Evolutionary conservation across 2,329 filamentous ascomycete genomes (phyloP).

Genomic region (Fusarium pilosicola): DNA sequence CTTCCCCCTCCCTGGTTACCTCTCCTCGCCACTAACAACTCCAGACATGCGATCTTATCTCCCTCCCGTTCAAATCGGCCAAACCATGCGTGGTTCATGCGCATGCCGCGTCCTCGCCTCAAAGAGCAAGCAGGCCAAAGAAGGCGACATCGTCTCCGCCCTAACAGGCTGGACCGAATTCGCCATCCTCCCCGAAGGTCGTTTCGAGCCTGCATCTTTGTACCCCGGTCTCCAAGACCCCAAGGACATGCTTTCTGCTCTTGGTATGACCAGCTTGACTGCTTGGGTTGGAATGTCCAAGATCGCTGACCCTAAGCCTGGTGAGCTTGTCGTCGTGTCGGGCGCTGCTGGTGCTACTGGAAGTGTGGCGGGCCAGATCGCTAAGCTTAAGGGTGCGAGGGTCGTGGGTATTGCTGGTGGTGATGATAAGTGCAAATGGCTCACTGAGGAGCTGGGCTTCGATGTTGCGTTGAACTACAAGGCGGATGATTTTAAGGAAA

Average conservation of each 20-base stretch:
- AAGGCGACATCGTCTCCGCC: conserved; percentile 67
- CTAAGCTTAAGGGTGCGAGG: conserved; percentile 72
- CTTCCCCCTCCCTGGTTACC: not conserved
- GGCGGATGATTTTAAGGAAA: conserved; percentile 65
- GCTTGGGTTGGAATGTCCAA: conserved; percentile 80
- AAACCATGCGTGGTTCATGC: conserved; percentile 72
- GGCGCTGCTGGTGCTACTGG: conserved; percentile 84
- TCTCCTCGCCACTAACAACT: not conserved
- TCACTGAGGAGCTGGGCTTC: conserved; percentile 72
- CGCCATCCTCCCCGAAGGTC: conserved; percentile 65
- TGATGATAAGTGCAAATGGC: conserved; percentile 73
- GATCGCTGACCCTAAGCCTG: conserved; percentile 72
- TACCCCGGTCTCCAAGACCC: conserved; percentile 55
- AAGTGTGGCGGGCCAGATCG: conserved; percentile 80
- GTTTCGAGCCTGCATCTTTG: conserved; percentile 53
- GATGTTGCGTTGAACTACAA: conserved; percentile 78
- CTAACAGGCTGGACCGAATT: conserved; percentile 74
- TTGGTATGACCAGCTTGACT: conserved; percentile 76
- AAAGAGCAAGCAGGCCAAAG: conserved; percentile 63
- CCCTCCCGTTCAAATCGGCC: conserved; percentile 73
- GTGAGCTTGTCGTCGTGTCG: conserved; percentile 80
- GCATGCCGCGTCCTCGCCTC: conserved; percentile 71
- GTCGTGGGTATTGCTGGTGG: conserved; percentile 74
- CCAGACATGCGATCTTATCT: conserved; percentile 67
- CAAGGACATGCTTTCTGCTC: conserved; percentile 70